Evolutionary conservation across 179 eudicot genomes (phyloP).

Genomic region (Spergularia azorica): DNA sequence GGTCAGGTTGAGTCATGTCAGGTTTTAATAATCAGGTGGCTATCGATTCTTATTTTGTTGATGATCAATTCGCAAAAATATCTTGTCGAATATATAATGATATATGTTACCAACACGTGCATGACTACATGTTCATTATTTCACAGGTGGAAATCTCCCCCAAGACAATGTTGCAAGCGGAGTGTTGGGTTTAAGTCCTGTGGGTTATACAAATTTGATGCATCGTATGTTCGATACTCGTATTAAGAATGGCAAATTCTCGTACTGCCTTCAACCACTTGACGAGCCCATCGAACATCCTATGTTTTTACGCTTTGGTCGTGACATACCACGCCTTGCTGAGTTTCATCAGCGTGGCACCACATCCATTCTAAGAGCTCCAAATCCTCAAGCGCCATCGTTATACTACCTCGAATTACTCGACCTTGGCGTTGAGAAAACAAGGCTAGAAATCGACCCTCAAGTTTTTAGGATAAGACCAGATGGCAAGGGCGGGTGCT

Average conservation of each 20-base stretch:
- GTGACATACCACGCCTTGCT: not conserved
- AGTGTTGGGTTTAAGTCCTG: not conserved
- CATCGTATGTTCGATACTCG: not conserved
- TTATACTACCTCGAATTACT: not conserved
- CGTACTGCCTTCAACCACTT: constrained; percentile 14
- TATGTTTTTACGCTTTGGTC: not conserved
- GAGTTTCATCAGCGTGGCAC: not conserved
- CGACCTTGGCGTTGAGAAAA: not conserved
- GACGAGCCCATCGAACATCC: not conserved
- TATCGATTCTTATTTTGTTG: too few relatives aligned
- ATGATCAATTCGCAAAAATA: too few relatives aligned
- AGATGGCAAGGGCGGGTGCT: not conserved
- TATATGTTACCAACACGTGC: too few relatives aligned
- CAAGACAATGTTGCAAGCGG: not conserved
- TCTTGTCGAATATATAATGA: too few relatives aligned
- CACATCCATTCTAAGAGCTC: not conserved
- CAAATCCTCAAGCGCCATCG: not conserved
- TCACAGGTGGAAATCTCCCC: not conserved
- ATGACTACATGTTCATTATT: not conserved
- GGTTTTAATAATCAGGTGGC: too few relatives aligned
- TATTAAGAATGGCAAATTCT: not conserved
- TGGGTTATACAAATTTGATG: not conserved
- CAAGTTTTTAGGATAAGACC: not conserved
- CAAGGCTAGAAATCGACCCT: not conserved
- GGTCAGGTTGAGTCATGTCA: too few relatives aligned